Conservation (phyloP, 257 asterid genomes). For the Forsythia viridissima region DNA sequence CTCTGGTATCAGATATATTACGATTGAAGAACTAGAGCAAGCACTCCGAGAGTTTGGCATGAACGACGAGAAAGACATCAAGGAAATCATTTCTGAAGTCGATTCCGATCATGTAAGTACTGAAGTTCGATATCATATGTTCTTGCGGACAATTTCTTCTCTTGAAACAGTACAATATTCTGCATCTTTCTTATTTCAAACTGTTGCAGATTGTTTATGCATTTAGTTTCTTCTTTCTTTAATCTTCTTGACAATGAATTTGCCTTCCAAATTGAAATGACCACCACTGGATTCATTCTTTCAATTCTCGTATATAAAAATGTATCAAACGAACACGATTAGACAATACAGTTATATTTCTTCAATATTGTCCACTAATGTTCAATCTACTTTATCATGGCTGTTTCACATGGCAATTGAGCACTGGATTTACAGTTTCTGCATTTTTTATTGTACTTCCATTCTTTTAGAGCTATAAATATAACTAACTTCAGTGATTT, state of each 20-base stretch:
- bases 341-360: not conserved
- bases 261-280: not conserved
- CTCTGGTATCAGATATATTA: conserved; percentile 44
- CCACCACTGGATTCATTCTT: not conserved
- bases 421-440: not conserved
- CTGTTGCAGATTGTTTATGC: not conserved
- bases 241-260: not conserved
- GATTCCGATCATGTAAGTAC: conserved; percentile 55
- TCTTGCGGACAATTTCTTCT: not conserved
- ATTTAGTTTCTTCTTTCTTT: not conserved
- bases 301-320: not conserved
- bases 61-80: conserved; percentile 52
- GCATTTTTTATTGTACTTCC: not conserved
- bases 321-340: not conserved
- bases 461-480: not conserved
- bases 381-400: not conserved
- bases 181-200: not conserved
- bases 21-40: conserved; percentile 73
- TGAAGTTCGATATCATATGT: not conserved
- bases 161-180: not conserved
- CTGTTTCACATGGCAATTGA: not conserved
- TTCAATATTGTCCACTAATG: not conserved
- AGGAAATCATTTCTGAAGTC: conserved; percentile 65
- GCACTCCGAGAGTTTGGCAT: conserved; percentile 67
- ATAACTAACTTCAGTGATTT: not conserved